A percentile compares a stretch with the other conserved stretches of the same genome.
These are phyloP conservation scores for Lentinula edodes DNA, from an alignment of 768 basidiomycete genomes.

Conservation along the genomic window DNA sequence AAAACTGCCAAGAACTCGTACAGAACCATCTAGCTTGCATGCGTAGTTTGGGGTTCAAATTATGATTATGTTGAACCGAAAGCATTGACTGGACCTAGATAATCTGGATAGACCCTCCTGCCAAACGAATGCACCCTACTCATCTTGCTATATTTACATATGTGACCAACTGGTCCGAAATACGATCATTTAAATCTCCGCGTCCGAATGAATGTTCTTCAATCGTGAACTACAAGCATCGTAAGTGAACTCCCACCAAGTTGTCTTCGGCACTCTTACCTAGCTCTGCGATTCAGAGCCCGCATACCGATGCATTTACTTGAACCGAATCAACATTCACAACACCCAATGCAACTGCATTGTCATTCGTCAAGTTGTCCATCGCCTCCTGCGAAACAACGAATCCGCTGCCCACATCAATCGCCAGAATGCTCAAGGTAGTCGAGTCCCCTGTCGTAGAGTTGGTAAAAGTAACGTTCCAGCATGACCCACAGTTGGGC, in stretches of 20 bases:
- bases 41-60: conserved; percentile 84
- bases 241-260: neutral
- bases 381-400: conserved; percentile 4
- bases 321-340: neutral
- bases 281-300: conserved; percentile 12
- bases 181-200: neutral
- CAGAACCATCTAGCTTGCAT: conserved; percentile 86
- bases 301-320: neutral
- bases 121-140: neutral
- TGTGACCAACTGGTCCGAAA: neutral
- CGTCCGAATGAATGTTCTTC: neutral
- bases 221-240: neutral
- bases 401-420: conserved; percentile 1
- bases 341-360: conserved; percentile 4
- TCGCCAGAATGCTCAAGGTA: conserved; percentile 1
- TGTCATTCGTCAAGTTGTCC: conserved; percentile 3
- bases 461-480: conserved; percentile 30
- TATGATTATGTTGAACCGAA: conserved; percentile 29
- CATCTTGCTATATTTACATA: neutral
- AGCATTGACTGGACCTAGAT: neutral
- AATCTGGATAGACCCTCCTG: neutral
- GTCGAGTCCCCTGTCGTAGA: neutral
- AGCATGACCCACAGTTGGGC: conserved; percentile 40
- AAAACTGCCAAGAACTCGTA: conserved; percentile 78
- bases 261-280: neutral